Evolutionary conservation across 108 stramenopile species (phyloP).

Genomic region (Phaeodactylum tricornutum): DNA sequence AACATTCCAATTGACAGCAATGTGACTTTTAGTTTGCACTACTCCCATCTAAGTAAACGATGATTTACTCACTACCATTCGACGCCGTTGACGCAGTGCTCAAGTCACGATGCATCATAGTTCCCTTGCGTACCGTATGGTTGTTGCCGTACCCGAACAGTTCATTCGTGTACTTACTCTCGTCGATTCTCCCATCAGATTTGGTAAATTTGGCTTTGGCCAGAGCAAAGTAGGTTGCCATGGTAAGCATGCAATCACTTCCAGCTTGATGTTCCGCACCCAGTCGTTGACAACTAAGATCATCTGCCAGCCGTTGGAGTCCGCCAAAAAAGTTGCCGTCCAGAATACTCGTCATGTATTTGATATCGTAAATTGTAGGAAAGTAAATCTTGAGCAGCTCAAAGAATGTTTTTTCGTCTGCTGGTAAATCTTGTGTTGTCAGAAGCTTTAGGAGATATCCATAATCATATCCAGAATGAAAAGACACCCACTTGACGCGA

Average conservation of each 20-base stretch:
- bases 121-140: conserved; percentile 77
- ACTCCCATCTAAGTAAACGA: too few species aligned
- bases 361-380: conserved; percentile 96
- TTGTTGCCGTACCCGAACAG: conserved; percentile 83
- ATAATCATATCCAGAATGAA: conserved; percentile 98
- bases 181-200: conserved; percentile 41
- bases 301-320: conserved; percentile 86
- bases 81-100: background rate
- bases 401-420: conserved; percentile 85
- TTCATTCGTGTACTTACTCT: conserved; percentile 81
- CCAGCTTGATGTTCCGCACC: conserved; percentile 99
- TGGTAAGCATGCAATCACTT: conserved; percentile 90
- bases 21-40: too few species aligned
- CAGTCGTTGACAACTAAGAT: conserved; percentile 85
- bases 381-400: conserved; percentile 93
- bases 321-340: conserved; percentile 93
- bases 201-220: conserved; percentile 62
- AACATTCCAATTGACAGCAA: too few species aligned
- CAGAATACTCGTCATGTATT: conserved; percentile 88
- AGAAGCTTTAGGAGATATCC: conserved; percentile 94
- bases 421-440: conserved; percentile 67
- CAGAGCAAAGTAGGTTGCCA: conserved; percentile 90
- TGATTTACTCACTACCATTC: too few species aligned
- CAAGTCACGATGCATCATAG: background rate
- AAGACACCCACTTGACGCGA: conserved; percentile 94